These are phyloP conservation scores for Candida palmyrensis DNA, from an alignment of 805 yeast species.

Conservation along the genomic window DNA sequence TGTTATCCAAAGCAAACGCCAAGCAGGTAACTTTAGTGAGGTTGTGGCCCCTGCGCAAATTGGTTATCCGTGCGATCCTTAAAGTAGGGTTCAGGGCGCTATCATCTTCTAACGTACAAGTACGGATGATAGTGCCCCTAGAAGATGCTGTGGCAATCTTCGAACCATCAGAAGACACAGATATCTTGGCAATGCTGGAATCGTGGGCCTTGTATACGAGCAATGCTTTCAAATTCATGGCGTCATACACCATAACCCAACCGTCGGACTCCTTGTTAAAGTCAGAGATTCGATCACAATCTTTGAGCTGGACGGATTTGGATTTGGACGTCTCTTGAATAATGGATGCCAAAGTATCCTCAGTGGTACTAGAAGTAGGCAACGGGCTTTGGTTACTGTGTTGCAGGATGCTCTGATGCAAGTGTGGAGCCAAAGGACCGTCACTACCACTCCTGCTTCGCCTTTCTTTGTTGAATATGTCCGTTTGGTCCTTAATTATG, in stretches of 20 bases:
- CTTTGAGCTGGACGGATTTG: background rate
- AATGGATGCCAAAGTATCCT: background rate
- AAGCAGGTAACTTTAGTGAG: slow-evolving; percentile 28
- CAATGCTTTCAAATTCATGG: slow-evolving; percentile 25
- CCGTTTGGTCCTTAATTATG: slow-evolving; percentile 24
- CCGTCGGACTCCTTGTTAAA: slow-evolving; percentile 23
- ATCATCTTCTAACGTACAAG: slow-evolving; percentile 17
- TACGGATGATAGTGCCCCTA: slow-evolving; percentile 39
- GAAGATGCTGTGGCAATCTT: slow-evolving; percentile 37
- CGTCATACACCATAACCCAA: slow-evolving; percentile 38
- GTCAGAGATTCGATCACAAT: slow-evolving; percentile 18
- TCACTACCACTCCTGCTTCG: no score
- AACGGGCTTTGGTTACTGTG: background rate
- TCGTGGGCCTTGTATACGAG: slow-evolving; percentile 37
- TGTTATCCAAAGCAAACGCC: slow-evolving; percentile 28
- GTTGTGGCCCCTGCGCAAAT: slow-evolving; percentile 38
- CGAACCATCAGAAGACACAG: slow-evolving; percentile 20
- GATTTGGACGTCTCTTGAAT: background rate
- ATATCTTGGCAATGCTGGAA: slow-evolving; percentile 27
- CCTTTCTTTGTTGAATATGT: slow-evolving; percentile 20
- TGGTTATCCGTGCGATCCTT: slow-evolving; percentile 22
- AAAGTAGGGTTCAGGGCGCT: slow-evolving; percentile 7
- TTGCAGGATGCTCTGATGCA: no score
- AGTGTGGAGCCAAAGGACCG: no score
- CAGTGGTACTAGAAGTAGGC: background rate